Conservation (phyloP, 208 protist genomes). For the Trichomonas gallinae region DNA sequence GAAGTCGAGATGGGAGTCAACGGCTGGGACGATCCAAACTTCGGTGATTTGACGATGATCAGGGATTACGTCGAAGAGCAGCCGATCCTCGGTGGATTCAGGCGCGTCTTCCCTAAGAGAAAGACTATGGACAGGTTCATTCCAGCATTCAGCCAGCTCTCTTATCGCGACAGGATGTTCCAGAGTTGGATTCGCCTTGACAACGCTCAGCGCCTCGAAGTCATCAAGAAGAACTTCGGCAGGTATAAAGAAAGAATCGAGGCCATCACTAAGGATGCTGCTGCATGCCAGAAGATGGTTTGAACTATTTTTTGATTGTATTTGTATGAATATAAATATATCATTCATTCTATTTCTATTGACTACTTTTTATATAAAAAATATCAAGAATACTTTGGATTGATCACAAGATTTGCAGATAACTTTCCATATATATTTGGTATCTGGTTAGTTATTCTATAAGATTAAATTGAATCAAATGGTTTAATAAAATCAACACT, state of each 20-base stretch:
- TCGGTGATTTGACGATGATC: not conserved
- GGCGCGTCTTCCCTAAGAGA: not conserved
- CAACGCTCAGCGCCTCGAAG: not conserved
- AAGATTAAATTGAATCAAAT: too few relatives aligned
- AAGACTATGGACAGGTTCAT: not conserved
- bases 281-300: not conserved
- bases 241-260: not conserved
- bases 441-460: too few relatives aligned
- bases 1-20: not conserved
- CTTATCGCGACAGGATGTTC: not conserved
- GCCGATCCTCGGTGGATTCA: not conserved
- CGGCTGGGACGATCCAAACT: not conserved
- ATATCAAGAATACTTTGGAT: too few relatives aligned
- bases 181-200: not conserved
- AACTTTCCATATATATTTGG: too few relatives aligned
- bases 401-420: too few relatives aligned
- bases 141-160: not conserved
- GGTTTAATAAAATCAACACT: too few relatives aligned
- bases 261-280: not conserved
- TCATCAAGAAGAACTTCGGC: not conserved
- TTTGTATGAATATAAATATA: too few relatives aligned
- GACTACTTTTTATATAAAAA: too few relatives aligned
- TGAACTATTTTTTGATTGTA: too few relatives aligned
- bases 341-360: too few relatives aligned
- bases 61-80: not conserved